Conservation (phyloP, 2,329 filamentous ascomycete genomes). For the Pezicula neosporulosa region DNA sequence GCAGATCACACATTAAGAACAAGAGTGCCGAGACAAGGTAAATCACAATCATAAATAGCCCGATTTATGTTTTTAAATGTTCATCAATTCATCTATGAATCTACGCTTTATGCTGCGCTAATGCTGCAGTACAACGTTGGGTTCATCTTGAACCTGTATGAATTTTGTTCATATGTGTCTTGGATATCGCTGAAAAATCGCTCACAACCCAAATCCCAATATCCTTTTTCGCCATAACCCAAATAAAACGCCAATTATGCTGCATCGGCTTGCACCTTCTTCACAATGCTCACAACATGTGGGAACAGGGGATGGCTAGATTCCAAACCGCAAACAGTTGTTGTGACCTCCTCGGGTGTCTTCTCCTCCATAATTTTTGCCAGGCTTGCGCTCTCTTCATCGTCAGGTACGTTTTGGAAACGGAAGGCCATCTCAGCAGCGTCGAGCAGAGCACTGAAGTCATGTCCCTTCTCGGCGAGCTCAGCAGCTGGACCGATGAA, state of each 20-base stretch:
- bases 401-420: constrained; percentile 91
- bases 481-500: constrained; percentile 91
- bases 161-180: not conserved
- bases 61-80: not conserved
- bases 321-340: constrained; percentile 79
- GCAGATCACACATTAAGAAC: too few relatives aligned
- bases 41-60: not conserved
- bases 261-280: constrained; percentile 67
- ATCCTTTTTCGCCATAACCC: constrained; percentile 2
- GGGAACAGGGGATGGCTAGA: constrained; percentile 73
- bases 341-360: constrained; percentile 69
- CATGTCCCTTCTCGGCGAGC: constrained; percentile 76
- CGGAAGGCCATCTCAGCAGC: constrained; percentile 89
- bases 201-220: constrained; percentile 11
- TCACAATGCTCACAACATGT: constrained; percentile 72
- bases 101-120: not conserved
- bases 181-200: constrained; percentile 7
- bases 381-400: constrained; percentile 84
- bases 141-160: not conserved
- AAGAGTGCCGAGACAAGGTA: not conserved
- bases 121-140: not conserved
- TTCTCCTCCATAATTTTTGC: constrained; percentile 79
- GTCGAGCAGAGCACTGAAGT: constrained; percentile 70
- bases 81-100: not conserved
- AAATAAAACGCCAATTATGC: constrained; percentile 12